A percentile compares a stretch with the other conserved stretches of the same genome.
Conservation (phyloP, 192 early-diverging fungal genomes). For the Glomus cerebriforme region DNA sequence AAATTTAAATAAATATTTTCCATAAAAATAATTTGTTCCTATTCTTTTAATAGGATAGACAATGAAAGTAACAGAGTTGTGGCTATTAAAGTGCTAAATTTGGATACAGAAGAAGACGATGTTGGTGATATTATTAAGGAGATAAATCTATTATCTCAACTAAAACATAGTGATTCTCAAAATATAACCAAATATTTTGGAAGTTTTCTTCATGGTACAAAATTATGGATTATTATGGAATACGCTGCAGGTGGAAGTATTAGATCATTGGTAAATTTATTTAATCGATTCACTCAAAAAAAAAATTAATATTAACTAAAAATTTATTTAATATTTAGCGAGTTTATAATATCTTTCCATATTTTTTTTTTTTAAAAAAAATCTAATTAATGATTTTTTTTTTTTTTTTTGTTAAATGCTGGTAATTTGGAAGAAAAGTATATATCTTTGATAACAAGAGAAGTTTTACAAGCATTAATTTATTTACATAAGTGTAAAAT, state of each 20-base stretch:
- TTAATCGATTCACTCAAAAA: not conserved
- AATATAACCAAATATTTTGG: constrained; percentile 96
- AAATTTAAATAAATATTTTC: not conserved
- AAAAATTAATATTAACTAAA: too few species aligned
- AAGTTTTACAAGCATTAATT: constrained; percentile 83
- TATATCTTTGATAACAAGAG: constrained; percentile 85
- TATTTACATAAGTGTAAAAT: constrained; percentile 95
- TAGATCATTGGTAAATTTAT: constrained; percentile 61
- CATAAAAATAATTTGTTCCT: not conserved
- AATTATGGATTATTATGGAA: constrained; percentile 99
- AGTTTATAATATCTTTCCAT: too few species aligned
- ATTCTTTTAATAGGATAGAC: constrained; percentile 56
- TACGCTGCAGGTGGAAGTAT: constrained; percentile 95
- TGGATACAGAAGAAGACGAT: constrained; percentile 96
- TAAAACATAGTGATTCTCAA: constrained; percentile 77
- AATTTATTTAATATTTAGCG: not conserved
- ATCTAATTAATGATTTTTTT: not conserved
- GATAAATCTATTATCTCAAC: constrained; percentile 85
- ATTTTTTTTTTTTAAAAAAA: too few species aligned
- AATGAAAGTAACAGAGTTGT: constrained; percentile 77
- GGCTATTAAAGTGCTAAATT: constrained; percentile 96
- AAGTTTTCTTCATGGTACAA: constrained; percentile 84
- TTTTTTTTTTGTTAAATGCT: constrained; percentile 59
- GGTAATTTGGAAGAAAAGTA: constrained; percentile 88
- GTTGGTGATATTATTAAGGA: constrained; percentile 94